Base-by-base conservation (phyloP, 352 stramenopile genomes). In the Pilasporangium apinafurcum region DNA sequence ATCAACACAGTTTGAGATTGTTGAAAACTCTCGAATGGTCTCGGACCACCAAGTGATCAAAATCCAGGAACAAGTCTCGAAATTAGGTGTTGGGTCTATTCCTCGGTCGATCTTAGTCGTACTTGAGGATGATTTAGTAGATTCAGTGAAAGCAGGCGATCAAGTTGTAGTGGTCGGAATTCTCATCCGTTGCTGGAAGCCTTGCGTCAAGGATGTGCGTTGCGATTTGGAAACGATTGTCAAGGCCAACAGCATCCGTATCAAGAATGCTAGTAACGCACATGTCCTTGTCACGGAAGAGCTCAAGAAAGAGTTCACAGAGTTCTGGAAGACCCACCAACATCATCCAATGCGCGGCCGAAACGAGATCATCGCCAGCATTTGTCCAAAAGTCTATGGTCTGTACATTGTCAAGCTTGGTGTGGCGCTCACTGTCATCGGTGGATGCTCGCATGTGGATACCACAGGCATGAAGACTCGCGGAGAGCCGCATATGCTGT, bases 351-450 rank as follows among this genome's bases (percentile, higher is more conserved):
- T 95, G 20, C 50, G 54, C 7, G 81, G 77, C 2, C 69, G 95
- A 25, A 87, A 98, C 56, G 85, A 85, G 49, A 98, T 98, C 51
- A 56, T 97, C 26, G 68, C 68, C n/a, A 87, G 85, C 46, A 84
- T 98, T 30, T 98, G 94, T 63, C 93, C 94, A 2, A 94, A 97
- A 48, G 69, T 98, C 1, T 97, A 97, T 60, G 95, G 95, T 3
- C 66, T 98, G 25, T 88, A 89, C 29, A 65, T 91, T 31, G 83
- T 98, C 21, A 98, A 98, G 62, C 65, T 98, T 6, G 87, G 84
- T 2, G 55, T 98, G 1, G 67, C 95, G 17, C 65, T 98, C 10
- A 97, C 92, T 9, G 71, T 98, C 9, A 95, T 98, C 44, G 94
- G 94, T 13, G 95, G 93, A 14, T 82, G 83, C 34, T 77, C 73